Conservation (phyloP, 257 asterid species). For the Solanum ossicruentum region DNA sequence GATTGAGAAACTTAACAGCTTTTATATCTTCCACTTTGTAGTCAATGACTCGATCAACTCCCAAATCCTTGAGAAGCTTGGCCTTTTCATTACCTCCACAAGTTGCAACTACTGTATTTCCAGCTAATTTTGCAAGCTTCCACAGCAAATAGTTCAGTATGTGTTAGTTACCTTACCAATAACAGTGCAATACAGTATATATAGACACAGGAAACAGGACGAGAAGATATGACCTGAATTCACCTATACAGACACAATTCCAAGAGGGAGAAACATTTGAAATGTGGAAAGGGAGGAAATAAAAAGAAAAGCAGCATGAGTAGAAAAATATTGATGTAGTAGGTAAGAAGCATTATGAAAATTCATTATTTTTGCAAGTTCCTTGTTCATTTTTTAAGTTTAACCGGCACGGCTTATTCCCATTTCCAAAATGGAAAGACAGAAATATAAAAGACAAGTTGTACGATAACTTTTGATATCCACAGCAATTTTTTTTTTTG, state of each 20-base stretch:
- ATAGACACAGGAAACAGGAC: not conserved
- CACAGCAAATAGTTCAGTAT: slow-evolving; percentile 3
- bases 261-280: not conserved
- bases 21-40: slow-evolving; percentile 67
- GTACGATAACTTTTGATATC: not conserved
- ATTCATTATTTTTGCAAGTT: not conserved
- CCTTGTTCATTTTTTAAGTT: not conserved
- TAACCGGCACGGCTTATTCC: not conserved
- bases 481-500: not conserved
- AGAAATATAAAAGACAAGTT: not conserved
- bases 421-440: not conserved
- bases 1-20: slow-evolving; percentile 33
- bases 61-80: slow-evolving; percentile 65
- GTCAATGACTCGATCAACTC: slow-evolving; percentile 91
- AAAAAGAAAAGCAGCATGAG: not conserved
- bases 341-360: not conserved
- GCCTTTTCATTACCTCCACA: slow-evolving; percentile 96
- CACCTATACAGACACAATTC: not conserved
- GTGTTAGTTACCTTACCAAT: slow-evolving; percentile 2
- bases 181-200: not conserved
- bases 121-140: slow-evolving; percentile 94
- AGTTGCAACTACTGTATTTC: slow-evolving; percentile 82
- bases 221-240: not conserved
- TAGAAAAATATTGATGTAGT: not conserved
- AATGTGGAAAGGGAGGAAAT: not conserved